Percentiles rank a stretch among this genome's conserved stretches.
phyloP scores from a whole-genome alignment of 345 rosid genomes.

The Clausena lansium region DNA sequence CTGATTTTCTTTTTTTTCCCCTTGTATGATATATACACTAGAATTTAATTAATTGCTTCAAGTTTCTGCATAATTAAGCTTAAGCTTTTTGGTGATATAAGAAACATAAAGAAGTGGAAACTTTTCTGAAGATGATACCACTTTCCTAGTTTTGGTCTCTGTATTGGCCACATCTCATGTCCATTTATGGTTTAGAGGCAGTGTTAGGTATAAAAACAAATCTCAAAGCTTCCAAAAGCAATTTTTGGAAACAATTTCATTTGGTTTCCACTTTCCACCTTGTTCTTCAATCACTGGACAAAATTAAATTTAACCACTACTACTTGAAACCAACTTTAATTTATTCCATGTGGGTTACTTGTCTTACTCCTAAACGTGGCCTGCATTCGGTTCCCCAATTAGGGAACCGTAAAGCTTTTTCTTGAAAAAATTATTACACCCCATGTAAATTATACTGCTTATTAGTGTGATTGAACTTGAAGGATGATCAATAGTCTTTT shows the following conservation, averaged over 20 bases:
- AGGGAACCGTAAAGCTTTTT: conserved; percentile 21
- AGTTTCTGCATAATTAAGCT: not conserved
- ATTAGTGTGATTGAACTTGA: not conserved
- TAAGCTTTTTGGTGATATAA: conserved; percentile 10
- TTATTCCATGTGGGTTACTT: conserved; percentile 9
- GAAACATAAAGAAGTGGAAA: conserved; percentile 36
- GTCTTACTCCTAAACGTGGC: conserved; percentile 12
- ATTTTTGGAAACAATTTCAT: conserved; percentile 5
- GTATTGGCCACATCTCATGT: conserved; percentile 22
- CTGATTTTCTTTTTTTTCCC: too few relatives aligned
- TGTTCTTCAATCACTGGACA: not conserved
- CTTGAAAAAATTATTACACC: not conserved
- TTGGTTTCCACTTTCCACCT: not conserved
- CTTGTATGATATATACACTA: too few relatives aligned
- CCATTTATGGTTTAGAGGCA: conserved; percentile 23
- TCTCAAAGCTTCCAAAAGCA: conserved; percentile 28
- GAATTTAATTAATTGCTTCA: conserved; percentile 10
- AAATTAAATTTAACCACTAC: not conserved
- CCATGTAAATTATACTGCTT: too few relatives aligned
- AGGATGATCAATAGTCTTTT: not conserved
- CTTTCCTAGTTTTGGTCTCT: conserved; percentile 25
- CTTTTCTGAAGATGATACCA: conserved; percentile 30
- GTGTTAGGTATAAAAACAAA: conserved; percentile 8
- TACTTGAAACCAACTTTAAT: conserved; percentile 2
- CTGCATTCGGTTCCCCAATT: conserved; percentile 27